Evolutionary conservation across 495 filamentous ascomycete species (phyloP), one percentile per base, ranked within the genome.

Genomic region (Penicillium salamii): DNA sequence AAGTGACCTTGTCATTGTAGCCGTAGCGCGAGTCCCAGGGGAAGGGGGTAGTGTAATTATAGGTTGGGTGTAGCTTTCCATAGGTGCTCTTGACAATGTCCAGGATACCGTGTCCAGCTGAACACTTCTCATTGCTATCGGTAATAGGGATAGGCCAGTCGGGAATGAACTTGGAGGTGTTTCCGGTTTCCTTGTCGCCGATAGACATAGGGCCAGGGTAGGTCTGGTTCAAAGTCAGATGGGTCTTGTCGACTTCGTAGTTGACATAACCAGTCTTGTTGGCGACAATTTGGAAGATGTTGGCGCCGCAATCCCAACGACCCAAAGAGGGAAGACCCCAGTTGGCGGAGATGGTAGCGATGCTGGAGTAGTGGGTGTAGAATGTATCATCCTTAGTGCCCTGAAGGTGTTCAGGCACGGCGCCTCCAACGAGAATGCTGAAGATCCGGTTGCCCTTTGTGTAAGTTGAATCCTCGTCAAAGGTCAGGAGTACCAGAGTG

Each of bases 331-430:
- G 80, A 41, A 88, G 71, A 13, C 66, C 79, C 82, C 82, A 88
- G 71, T 90, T 90, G 2, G 79, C 80, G 17, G 76, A 69, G 8
- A 83, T 74, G n/a, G 83, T 83, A 21, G 85, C 70, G 55, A 90
- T 76, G 53, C 76, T 74, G 40, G 78, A 84, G 75, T 87, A 89
- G 71, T 88, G 85, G 58, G 81, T 82, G 72, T 90, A 90, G 76
- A 80, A 88, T 42, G 72, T 80, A 59, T 74, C 57, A 60, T 89
- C 87, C 9, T 67, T 76, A 12, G 81, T 85, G 24, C 83, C 83
- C 35, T 74, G 63, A n/a, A 83, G 74, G 32, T 71, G 15, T 3
- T 71, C 45, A 17, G 83, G 81, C 23, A 90, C 67, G 24, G 80
- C 81, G 52, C 78, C 83, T 13, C 86, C 85, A 14, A 90, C 69